Conservation (phyloP, 2,329 filamentous ascomycete genomes). For the Ophiocordyceps unilateralis region DNA sequence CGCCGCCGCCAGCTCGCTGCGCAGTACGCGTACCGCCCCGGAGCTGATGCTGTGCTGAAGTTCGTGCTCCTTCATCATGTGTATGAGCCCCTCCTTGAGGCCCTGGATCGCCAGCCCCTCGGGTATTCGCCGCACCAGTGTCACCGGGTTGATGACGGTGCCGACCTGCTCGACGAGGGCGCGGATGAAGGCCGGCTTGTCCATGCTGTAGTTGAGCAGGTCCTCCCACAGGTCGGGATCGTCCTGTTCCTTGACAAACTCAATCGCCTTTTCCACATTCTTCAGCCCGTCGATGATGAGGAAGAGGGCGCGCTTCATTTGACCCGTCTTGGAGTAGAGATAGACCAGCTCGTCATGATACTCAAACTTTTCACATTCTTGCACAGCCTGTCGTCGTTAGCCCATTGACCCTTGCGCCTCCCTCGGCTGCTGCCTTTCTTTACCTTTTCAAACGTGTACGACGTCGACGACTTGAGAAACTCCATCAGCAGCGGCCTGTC, state of each 20-base stretch:
- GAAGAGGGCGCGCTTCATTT: conserved; percentile 79
- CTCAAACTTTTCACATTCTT: conserved; percentile 62
- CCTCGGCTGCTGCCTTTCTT: conserved; percentile 3
- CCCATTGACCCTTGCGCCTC: not conserved
- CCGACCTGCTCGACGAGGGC: conserved; percentile 86
- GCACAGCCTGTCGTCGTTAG: conserved; percentile 34
- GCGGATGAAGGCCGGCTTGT: conserved; percentile 87
- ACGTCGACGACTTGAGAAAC: conserved; percentile 68
- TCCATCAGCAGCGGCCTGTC: conserved; percentile 69
- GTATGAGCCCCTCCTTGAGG: conserved; percentile 68
- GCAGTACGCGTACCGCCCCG: conserved; percentile 71
- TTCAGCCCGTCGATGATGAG: conserved; percentile 88
- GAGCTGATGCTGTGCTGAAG: conserved; percentile 85
- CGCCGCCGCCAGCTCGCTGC: conserved; percentile 70
- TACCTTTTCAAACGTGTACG: conserved; percentile 71
- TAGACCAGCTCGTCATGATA: conserved; percentile 92
- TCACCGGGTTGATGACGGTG: conserved; percentile 83
- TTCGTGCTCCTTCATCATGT: conserved; percentile 90
- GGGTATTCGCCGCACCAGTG: conserved; percentile 75
- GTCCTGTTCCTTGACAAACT: conserved; percentile 84
- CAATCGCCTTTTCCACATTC: conserved; percentile 82
- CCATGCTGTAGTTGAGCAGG: conserved; percentile 88
- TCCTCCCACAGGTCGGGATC: conserved; percentile 92
- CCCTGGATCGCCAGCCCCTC: conserved; percentile 88
- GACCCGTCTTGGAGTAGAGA: conserved; percentile 84